These are phyloP conservation scores for Trapa incisa DNA, from an alignment of 345 rosid genomes.

Conservation along the genomic window DNA sequence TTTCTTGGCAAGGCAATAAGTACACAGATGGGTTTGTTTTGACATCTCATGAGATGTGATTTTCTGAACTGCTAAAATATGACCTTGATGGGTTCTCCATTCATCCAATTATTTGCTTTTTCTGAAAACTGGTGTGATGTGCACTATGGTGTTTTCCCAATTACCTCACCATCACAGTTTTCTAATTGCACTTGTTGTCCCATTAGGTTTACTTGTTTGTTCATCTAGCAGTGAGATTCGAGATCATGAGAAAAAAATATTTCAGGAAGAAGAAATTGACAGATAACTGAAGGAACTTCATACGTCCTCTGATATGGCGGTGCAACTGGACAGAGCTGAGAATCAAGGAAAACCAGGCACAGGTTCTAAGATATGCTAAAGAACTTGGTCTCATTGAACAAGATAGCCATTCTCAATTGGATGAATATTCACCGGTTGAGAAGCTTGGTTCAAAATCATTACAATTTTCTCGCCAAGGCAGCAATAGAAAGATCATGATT, in stretches of 20 bases:
- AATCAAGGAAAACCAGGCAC: slow-evolving; percentile 58
- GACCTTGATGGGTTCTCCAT: background rate
- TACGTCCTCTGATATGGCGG: slow-evolving; percentile 80
- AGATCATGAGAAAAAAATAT: slow-evolving; percentile 2
- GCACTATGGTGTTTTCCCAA: too few relatives aligned
- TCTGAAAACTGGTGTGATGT: too few relatives aligned
- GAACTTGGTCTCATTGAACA: slow-evolving; percentile 37
- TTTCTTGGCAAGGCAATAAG: too few relatives aligned
- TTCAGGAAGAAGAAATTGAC: slow-evolving; percentile 78
- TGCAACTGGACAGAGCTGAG: slow-evolving; percentile 81
- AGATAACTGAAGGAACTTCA: slow-evolving; percentile 68
- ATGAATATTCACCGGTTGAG: slow-evolving; percentile 33
- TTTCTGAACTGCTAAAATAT: background rate
- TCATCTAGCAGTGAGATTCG: background rate
- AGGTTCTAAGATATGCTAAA: slow-evolving; percentile 42
- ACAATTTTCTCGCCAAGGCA: slow-evolving; percentile 48
- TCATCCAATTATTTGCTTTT: too few relatives aligned
- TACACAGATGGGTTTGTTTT: too few relatives aligned
- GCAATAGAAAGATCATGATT: slow-evolving; percentile 30
- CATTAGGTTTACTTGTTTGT: too few relatives aligned
- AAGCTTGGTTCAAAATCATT: slow-evolving; percentile 50
- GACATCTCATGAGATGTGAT: too few relatives aligned
- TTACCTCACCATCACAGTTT: too few relatives aligned
- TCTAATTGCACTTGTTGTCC: too few relatives aligned
- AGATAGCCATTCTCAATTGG: slow-evolving; percentile 26